Percentiles rank a stretch among this genome's conserved stretches.
These are phyloP conservation scores for Boechera retrofracta DNA, from an alignment of 345 rosid species.

Conservation along the genomic window DNA sequence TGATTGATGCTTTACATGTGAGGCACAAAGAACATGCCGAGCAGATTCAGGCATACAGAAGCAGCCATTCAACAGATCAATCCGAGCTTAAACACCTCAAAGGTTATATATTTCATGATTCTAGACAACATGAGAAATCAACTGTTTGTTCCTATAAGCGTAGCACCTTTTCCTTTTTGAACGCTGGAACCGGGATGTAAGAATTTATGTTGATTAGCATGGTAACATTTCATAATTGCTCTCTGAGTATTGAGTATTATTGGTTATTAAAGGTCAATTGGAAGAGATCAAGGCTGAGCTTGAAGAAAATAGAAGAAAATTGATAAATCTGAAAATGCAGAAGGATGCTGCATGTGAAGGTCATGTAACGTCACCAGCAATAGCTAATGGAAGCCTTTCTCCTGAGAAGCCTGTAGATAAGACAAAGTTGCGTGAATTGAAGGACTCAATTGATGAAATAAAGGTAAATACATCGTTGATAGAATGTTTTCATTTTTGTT, in stretches of 20 bases:
- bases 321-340: slow-evolving; percentile 79
- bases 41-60: slow-evolving; percentile 55
- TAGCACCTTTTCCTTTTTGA: slow-evolving; percentile 12
- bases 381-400: slow-evolving; percentile 71
- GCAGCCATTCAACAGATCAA: slow-evolving; percentile 63
- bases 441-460: slow-evolving; percentile 76
- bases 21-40: slow-evolving; percentile 68
- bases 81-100: slow-evolving; percentile 73
- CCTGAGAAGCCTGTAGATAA: slow-evolving; percentile 81
- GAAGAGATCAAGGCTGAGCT: slow-evolving; percentile 89
- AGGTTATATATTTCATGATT: slow-evolving; percentile 54
- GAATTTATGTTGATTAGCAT: slow-evolving; percentile 5
- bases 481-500: background rate
- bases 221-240: slow-evolving; percentile 28
- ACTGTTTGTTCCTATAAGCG: slow-evolving; percentile 19
- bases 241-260: slow-evolving; percentile 35
- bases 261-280: slow-evolving; percentile 66
- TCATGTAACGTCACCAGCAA: slow-evolving; percentile 56
- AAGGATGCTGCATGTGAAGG: slow-evolving; percentile 73
- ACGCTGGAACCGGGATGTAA: background rate
- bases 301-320: slow-evolving; percentile 90
- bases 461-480: slow-evolving; percentile 53
- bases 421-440: slow-evolving; percentile 69
- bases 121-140: slow-evolving; percentile 12
- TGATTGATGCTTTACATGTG: slow-evolving; percentile 62